Percentiles rank a stretch among this genome's conserved stretches.
These are phyloP conservation scores for Saksenaea oblongispora DNA, from an alignment of 371 early-diverging fungal species.

Conservation along the genomic window DNA sequence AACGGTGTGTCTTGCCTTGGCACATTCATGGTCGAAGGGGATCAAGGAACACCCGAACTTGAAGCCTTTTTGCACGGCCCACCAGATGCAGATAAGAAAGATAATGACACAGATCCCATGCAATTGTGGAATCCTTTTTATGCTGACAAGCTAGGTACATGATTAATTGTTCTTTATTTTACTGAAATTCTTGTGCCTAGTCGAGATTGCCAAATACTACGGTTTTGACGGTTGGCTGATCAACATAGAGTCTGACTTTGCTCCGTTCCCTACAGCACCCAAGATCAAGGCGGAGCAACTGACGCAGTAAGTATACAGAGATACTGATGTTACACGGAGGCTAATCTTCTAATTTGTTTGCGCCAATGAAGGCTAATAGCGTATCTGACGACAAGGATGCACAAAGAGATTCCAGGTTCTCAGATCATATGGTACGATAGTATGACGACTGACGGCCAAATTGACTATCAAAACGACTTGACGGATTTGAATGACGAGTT, in stretches of 20 bases:
- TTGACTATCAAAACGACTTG: slow-evolving; percentile 64
- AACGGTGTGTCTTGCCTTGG: slow-evolving; percentile 60
- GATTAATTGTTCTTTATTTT: not conserved
- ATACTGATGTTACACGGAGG: not conserved
- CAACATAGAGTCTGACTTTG: slow-evolving; percentile 61
- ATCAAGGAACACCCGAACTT: slow-evolving; percentile 38
- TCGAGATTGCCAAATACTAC: slow-evolving; percentile 61
- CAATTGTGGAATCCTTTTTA: slow-evolving; percentile 35
- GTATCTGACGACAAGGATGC: slow-evolving; percentile 49
- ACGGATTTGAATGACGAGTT: slow-evolving; percentile 46
- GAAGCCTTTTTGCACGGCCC: slow-evolving; percentile 47
- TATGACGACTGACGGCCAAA: slow-evolving; percentile 43
- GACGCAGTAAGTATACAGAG: slow-evolving; percentile 17
- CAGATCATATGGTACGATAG: slow-evolving; percentile 64
- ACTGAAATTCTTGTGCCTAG: slow-evolving; percentile 19
- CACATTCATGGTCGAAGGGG: slow-evolving; percentile 55
- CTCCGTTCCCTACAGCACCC: slow-evolving; percentile 20
- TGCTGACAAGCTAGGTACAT: slow-evolving; percentile 57
- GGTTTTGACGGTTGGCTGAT: slow-evolving; percentile 73
- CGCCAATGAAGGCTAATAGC: slow-evolving; percentile 32
- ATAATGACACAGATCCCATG: slow-evolving; percentile 8
- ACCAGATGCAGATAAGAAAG: not conserved
- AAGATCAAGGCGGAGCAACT: slow-evolving; percentile 30
- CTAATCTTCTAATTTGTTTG: not conserved
- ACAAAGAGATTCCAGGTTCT: slow-evolving; percentile 48